Evolutionary conservation across 805 yeast species (phyloP).

Genomic region (Debaryomyces hansenii): DNA sequence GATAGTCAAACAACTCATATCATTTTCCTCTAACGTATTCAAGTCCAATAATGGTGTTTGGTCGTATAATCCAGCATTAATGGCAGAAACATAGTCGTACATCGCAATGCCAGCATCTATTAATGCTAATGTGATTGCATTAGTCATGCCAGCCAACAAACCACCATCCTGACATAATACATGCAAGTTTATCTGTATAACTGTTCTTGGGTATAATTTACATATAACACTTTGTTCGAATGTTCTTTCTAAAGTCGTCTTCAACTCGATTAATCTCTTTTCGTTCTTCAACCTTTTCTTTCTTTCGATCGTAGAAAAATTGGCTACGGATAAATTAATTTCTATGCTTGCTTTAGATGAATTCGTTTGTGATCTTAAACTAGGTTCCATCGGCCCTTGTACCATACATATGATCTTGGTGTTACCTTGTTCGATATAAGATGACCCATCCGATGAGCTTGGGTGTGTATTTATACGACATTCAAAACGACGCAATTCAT

Average conservation of each 20-base stretch:
- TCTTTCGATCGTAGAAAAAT: constrained; percentile 77
- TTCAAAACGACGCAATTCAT: constrained; percentile 80
- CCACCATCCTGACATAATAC: constrained; percentile 93
- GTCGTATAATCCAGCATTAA: constrained; percentile 78
- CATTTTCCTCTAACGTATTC: constrained; percentile 78
- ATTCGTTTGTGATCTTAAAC: constrained; percentile 49
- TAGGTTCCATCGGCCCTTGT: constrained; percentile 88
- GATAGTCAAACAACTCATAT: constrained; percentile 75
- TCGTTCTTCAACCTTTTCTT: constrained; percentile 70
- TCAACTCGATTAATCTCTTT: constrained; percentile 65
- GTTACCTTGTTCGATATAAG: constrained; percentile 89
- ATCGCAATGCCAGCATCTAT: constrained; percentile 95
- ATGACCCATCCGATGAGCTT: constrained; percentile 84
- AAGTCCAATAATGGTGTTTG: constrained; percentile 77
- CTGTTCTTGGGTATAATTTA: constrained; percentile 78
- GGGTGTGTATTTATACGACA: constrained; percentile 89
- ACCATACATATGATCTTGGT: constrained; percentile 84
- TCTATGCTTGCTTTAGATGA: constrained; percentile 56
- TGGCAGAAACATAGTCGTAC: constrained; percentile 84
- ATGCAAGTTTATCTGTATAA: constrained; percentile 71
- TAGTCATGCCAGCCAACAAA: constrained; percentile 71
- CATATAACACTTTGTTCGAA: constrained; percentile 73
- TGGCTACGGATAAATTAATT: constrained; percentile 70
- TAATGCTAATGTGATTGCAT: constrained; percentile 84
- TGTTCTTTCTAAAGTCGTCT: constrained; percentile 65